Conservation (phyloP, 1,284 basidiomycete species). For the Volvariella volvacea region DNA sequence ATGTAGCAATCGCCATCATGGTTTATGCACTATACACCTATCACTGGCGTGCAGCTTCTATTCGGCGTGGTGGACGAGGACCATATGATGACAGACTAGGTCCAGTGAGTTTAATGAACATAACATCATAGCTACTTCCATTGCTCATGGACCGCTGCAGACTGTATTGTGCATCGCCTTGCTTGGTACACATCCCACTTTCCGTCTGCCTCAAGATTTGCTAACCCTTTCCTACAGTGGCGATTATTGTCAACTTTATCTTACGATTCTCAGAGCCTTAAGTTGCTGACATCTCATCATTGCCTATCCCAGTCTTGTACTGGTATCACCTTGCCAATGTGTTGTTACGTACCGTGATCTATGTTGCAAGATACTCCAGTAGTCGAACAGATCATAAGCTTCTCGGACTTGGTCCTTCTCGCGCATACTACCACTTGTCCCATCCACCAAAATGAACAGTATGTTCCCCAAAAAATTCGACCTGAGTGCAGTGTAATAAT, state of each 20-base stretch:
- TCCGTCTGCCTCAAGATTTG: slow-evolving; percentile 2
- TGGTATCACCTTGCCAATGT: no score
- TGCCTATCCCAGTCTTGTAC: slow-evolving; percentile 4
- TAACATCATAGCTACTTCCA: slow-evolving; percentile 7
- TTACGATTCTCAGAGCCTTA: slow-evolving; percentile 60
- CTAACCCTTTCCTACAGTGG: slow-evolving; percentile 43
- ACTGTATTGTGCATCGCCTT: slow-evolving; percentile 84
- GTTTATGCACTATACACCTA: slow-evolving; percentile 92
- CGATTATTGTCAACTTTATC: slow-evolving; percentile 86
- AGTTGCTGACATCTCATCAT: slow-evolving; percentile 4
- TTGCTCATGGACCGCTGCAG: slow-evolving; percentile 29
- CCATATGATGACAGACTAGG: slow-evolving; percentile 97
- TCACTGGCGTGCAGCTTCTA: slow-evolving; percentile 94
- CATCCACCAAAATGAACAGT: no score
- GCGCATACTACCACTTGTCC: no score
- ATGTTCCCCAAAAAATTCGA: no score
- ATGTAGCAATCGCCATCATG: slow-evolving; percentile 92
- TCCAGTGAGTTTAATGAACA: slow-evolving; percentile 31
- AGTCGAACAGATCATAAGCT: no score
- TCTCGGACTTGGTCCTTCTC: no score
- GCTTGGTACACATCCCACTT: slow-evolving; percentile 49
- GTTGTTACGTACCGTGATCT: no score
- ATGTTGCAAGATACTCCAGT: no score
- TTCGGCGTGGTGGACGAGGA: slow-evolving; percentile 85
- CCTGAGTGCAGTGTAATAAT: no score